These are phyloP conservation scores for Mycena leptocephala DNA, from an alignment of 768 basidiomycete species.

Conservation along the genomic window DNA sequence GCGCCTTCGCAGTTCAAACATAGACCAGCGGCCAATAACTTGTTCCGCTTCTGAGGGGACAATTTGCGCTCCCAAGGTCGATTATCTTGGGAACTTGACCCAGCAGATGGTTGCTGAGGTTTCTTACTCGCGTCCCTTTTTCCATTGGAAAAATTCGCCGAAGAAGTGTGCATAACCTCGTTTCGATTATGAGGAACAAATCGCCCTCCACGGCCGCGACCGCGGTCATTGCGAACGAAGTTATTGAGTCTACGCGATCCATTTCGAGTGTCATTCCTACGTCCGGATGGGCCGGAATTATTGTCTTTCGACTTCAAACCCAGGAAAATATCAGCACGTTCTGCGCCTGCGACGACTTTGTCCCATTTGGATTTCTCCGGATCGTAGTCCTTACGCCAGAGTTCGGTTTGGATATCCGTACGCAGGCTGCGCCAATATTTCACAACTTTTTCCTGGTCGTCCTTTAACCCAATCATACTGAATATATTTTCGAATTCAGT, in stretches of 20 bases:
- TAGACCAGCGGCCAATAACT: constrained; percentile 6
- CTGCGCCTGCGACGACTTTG: constrained; percentile 43
- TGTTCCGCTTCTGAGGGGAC: neutral
- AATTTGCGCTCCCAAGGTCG: neutral
- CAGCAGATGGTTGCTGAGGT: neutral
- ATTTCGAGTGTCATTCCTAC: too few species aligned
- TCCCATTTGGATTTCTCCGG: constrained; percentile 45
- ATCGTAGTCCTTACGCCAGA: constrained; percentile 46
- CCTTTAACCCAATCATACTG: constrained; percentile 45
- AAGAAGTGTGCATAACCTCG: neutral
- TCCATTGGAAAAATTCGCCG: neutral
- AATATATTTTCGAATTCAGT: constrained; percentile 49
- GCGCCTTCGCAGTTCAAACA: constrained; percentile 12
- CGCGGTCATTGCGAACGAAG: too few species aligned
- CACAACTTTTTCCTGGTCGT: constrained; percentile 44
- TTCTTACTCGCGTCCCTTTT: too few species aligned
- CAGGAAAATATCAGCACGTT: constrained; percentile 44
- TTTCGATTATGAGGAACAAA: neutral
- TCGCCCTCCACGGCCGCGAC: too few species aligned
- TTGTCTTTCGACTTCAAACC: neutral
- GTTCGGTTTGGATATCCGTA: constrained; percentile 43
- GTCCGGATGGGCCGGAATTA: too few species aligned
- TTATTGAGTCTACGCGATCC: too few species aligned
- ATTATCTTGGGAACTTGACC: neutral
- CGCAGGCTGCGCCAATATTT: constrained; percentile 53